phyloP scores from a whole-genome alignment of 192 early-diverging fungal genomes.

The Rhizophagus clarus region DNA sequence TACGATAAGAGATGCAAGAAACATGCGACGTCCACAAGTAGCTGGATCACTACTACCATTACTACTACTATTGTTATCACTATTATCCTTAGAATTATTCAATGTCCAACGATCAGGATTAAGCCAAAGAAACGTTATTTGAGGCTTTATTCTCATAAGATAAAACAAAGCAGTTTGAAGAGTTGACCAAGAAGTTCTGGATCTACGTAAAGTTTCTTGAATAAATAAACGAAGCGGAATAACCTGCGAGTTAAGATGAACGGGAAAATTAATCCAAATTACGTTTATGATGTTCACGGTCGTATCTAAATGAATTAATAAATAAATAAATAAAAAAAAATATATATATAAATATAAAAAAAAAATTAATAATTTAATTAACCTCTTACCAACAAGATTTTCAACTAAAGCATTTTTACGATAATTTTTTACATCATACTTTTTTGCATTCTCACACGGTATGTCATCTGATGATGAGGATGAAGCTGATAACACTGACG shows the following conservation, averaged over 20 bases:
- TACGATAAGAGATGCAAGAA: constrained; percentile 79
- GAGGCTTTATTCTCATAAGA: constrained; percentile 51
- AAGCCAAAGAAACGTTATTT: neutral
- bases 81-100: constrained; percentile 6
- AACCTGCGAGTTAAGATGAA: constrained; percentile 30
- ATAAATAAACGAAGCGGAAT: constrained; percentile 69
- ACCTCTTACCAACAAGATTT: constrained; percentile 12
- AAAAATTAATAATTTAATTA: too few relatives aligned
- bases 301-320: constrained; percentile 42
- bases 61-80: neutral
- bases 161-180: constrained; percentile 79
- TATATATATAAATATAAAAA: neutral
- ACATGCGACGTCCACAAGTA: constrained; percentile 76
- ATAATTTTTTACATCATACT: neutral
- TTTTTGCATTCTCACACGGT: neutral
- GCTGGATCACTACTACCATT: neutral
- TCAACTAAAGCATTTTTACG: neutral
- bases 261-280: constrained; percentile 46
- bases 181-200: constrained; percentile 76
- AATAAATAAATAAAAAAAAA: neutral
- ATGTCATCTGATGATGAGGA: neutral
- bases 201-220: constrained; percentile 72
- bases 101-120: constrained; percentile 26
- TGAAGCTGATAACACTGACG: too few relatives aligned
- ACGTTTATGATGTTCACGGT: constrained; percentile 55